Evolutionary conservation across 2,329 filamentous ascomycete genomes (phyloP), one percentile per base, ranked within the genome.

Genomic region (Fusarium sp.): DNA sequence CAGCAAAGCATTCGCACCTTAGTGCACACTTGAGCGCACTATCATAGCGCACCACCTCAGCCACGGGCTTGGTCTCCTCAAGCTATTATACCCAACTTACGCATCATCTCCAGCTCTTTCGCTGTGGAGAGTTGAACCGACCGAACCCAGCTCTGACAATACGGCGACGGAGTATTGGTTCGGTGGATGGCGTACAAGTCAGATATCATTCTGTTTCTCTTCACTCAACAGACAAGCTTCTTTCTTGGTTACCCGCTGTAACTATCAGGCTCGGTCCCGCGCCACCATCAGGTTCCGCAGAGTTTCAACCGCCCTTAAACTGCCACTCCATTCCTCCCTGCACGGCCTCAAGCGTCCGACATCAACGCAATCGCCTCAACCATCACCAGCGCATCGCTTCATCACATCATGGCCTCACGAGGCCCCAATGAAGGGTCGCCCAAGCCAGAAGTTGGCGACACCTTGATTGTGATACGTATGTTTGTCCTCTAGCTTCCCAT

Each of bases 401-500:
- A 74, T 71, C 59, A 29, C 65, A 81, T 67, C 72, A 85, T 86
- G 86, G 84, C 85, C 75, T 81, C 84, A 67, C 82, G 81, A 78
- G 75, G 74, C 62, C 75, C 80, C 56, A 78, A 72, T 63, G 81
- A 83, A 58, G 75, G 78, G 60, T 80, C 78, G 54, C 71, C 79
- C 70, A 86, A 84, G 80, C 90, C 89, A 77, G 88, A 90, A 33
- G 84, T 89, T 71, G 91, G 91, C 80, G 90, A 93, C 76, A 88
- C 90, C 61, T 83, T 93, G 75, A 81, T 93, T 73, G 91, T 93
- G 75, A 91, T 93, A 77, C 91, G 91, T 93, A 86, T 86, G 91
- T 83, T 41, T 54, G 56, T 46, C 33, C 11, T 62, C 36, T 46
- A 33, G 29, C 47, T 41, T 39, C 52, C 88, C 58, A 52, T 62